Evolutionary conservation across 352 stramenopile species (phyloP).

Genomic region (Pythium volutum): DNA sequence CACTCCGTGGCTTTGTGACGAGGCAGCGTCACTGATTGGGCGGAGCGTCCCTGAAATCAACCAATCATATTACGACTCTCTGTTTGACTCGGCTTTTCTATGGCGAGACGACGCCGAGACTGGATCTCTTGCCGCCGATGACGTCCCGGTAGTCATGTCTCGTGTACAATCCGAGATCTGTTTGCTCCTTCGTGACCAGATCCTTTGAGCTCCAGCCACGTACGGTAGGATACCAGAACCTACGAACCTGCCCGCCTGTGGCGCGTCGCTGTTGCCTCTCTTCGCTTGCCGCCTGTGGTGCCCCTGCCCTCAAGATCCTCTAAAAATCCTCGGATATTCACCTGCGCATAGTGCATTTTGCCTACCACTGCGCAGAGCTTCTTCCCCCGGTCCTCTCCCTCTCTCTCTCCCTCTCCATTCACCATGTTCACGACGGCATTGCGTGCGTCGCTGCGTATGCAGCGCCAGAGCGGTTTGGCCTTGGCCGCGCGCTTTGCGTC

Average conservation of each 20-base stretch:
- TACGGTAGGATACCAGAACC: no score
- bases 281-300: neutral
- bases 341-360: constrained; percentile 27
- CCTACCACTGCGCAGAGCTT: constrained; percentile 22
- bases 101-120: constrained; percentile 6
- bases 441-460: constrained; percentile 49
- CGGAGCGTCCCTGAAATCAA: constrained; percentile 2
- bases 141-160: constrained; percentile 20
- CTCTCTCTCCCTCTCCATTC: constrained; percentile 6
- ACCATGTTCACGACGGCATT: constrained; percentile 62
- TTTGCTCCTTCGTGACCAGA: constrained; percentile 9
- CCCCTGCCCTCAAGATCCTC: neutral
- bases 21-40: constrained; percentile 21
- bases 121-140: constrained; percentile 14
- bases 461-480: constrained; percentile 41
- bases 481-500: constrained; percentile 27
- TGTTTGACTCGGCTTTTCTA: constrained; percentile 14
- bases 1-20: constrained; percentile 23
- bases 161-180: constrained; percentile 13
- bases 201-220: constrained; percentile 12
- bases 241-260: neutral
- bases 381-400: neutral
- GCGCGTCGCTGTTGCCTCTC: neutral
- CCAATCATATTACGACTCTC: constrained; percentile 10
- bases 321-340: neutral